phyloP scores from a whole-genome alignment of 225 moss, liverwort and hornwort genomes.

The Climacium dendroides region DNA sequence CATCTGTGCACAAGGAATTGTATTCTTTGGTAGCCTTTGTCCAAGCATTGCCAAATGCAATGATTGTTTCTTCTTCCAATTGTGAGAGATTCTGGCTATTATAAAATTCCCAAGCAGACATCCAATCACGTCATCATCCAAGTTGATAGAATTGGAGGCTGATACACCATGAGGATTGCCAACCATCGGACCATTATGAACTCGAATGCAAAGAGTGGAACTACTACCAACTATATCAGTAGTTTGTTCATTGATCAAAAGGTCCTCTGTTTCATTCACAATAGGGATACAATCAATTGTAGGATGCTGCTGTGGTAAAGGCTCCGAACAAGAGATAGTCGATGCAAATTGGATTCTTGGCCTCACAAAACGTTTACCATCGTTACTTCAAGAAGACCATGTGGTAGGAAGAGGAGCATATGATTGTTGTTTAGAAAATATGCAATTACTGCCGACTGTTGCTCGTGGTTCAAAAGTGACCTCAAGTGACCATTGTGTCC shows the following conservation, averaged over 20 bases:
- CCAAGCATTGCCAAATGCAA: neutral
- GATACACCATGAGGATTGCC: neutral
- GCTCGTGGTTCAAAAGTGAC: neutral
- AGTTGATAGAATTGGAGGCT: neutral
- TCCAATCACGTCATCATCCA: neutral
- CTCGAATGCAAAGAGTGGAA: rapidly evolving
- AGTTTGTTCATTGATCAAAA: rapidly evolving
- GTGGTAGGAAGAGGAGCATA: neutral
- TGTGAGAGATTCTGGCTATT: neutral
- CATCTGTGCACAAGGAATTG: neutral
- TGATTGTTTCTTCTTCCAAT: neutral
- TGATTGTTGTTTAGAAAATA: neutral
- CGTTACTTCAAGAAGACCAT: neutral
- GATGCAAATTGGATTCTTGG: neutral
- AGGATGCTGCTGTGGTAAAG: neutral
- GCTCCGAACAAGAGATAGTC: neutral
- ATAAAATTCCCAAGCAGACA: rapidly evolving
- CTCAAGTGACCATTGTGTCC: neutral
- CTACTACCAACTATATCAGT: neutral
- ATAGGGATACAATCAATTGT: rapidly evolving
- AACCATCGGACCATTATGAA: neutral
- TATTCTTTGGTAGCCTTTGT: neutral
- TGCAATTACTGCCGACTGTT: rapidly evolving
- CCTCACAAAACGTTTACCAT: neutral
- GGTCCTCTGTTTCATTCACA: neutral